Base-by-base conservation (phyloP, 2,329 filamentous ascomycete species). In the Teratosphaeria viscida region DNA sequence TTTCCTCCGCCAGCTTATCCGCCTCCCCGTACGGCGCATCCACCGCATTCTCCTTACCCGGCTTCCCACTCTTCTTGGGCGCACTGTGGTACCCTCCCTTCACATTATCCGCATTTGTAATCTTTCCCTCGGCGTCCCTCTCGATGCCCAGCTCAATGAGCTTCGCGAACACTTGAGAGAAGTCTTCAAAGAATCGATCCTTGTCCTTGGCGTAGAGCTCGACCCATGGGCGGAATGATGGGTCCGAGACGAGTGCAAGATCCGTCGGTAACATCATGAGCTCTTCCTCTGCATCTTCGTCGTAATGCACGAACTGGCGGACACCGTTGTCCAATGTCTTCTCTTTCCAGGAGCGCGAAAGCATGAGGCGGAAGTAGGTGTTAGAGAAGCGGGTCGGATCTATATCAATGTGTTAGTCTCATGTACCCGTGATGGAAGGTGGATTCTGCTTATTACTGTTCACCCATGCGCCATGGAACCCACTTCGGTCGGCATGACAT, bases 231-330 rank as follows among this genome's bases (percentile, higher is more conserved):
- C 74, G 69, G 68, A 87, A 86, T 5, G 64, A 68, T 2, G 75
- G 69, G 63, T 87, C 84, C 1, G 77, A 74, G 3, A 80, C 72
- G 47, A 86, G 74, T 4, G 83, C 79, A 66, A 86, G 79, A 68
- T 86, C 84, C 2, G 83, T 85, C 0, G 84, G 84, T 68, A 86
- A 68, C 84, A 86, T 86, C 84, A 86, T 86, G 52, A 86, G 73
- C 59, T 81, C 80, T 60, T 80, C 79, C 53, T 79, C 78, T 5
- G 71, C 72, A 64, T 85, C 81, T 54, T 83, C 81, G 62, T 85
- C 82, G 55, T 79, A 78, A 65, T 83, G 82, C 53, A 81, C 79
- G 68, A 83, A 87, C 72, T 86, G 82, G 58, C 75, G 72, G 19
- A 82, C 68, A 0, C 82, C 82, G 62, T 79, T 82, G 14, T 71